phyloP scores from a whole-genome alignment of 495 filamentous ascomycete species.

The Apodospora peruviana region DNA sequence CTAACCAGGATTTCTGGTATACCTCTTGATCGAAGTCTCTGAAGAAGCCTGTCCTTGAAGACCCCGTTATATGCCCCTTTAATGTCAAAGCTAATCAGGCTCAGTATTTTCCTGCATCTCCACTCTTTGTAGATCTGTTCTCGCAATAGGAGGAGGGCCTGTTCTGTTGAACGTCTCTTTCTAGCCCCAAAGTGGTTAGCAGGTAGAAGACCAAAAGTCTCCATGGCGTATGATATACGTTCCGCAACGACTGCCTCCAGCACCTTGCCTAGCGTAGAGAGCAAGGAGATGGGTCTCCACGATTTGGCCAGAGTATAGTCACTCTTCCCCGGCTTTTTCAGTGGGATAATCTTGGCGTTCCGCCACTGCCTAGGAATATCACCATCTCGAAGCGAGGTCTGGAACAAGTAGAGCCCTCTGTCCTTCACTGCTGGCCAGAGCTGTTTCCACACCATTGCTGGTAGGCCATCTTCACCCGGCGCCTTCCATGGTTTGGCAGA shows the following conservation, averaged over 20 bases:
- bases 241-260: not conserved
- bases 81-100: constrained; percentile 6
- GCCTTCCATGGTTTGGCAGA: no score
- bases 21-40: not conserved
- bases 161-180: not conserved
- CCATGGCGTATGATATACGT: not conserved
- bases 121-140: constrained; percentile 9
- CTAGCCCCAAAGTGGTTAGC: not conserved
- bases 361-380: not conserved
- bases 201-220: not conserved
- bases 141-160: no score
- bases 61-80: constrained; percentile 4
- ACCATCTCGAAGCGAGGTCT: constrained; percentile 1
- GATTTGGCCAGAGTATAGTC: constrained; percentile 3
- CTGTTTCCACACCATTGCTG: no score
- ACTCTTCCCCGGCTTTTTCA: constrained; percentile 1
- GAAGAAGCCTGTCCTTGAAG: no score
- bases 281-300: not conserved
- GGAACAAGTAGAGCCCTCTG: not conserved
- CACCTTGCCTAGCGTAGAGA: not conserved
- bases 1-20: not conserved
- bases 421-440: constrained; percentile 4
- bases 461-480: no score
- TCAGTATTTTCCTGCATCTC: constrained; percentile 1
- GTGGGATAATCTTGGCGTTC: constrained; percentile 1